phyloP scores from a whole-genome alignment of 768 basidiomycete genomes.

The Suillus variegatus region DNA sequence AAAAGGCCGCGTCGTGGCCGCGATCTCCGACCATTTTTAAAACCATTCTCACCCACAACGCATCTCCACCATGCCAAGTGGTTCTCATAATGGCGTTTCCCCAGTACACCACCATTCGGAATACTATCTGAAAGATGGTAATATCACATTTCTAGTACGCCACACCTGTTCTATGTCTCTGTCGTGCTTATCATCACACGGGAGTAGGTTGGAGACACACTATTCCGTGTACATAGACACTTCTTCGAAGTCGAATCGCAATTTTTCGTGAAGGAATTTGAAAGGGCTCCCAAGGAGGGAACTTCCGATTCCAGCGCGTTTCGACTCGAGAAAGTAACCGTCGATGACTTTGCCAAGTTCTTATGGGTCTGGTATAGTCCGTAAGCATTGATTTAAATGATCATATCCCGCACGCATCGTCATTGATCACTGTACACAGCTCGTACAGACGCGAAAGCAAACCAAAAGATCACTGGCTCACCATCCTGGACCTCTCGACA shows the following conservation, averaged over 20 bases:
- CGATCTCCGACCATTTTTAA: background rate
- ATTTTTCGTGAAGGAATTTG: constrained; percentile 30
- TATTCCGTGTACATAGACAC: background rate
- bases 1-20: background rate
- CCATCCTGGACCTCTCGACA: constrained; percentile 53
- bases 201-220: background rate
- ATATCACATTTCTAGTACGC: background rate
- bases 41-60: background rate
- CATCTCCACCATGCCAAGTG: background rate
- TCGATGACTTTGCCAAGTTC: constrained; percentile 44
- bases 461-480: constrained; percentile 50
- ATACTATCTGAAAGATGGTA: background rate
- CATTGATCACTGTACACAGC: constrained; percentile 32
- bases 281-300: background rate
- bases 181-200: background rate
- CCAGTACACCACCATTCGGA: background rate
- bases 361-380: constrained; percentile 60
- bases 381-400: constrained; percentile 29
- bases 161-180: background rate
- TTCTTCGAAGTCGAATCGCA: constrained; percentile 36
- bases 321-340: constrained; percentile 26
- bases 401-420: background rate
- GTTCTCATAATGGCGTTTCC: background rate
- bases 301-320: constrained; percentile 4
- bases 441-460: constrained; percentile 54